Conservation (phyloP, 1,139 yeast species). For the Pichia sp. region DNA sequence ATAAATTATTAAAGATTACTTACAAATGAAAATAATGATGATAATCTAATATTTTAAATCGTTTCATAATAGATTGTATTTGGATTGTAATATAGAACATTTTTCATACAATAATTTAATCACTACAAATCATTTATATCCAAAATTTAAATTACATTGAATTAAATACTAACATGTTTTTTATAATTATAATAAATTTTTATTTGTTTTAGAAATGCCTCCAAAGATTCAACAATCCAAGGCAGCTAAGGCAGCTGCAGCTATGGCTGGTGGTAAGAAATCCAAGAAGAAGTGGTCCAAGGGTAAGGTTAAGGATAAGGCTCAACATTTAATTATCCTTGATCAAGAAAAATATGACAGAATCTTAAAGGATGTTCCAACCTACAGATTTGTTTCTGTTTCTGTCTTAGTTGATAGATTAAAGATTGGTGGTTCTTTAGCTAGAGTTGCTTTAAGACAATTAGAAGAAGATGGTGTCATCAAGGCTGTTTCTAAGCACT, state of each 20-base stretch:
- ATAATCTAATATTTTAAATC: no score
- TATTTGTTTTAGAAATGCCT: slow-evolving; percentile 58
- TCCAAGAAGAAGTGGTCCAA: slow-evolving; percentile 99
- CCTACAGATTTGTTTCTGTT: slow-evolving; percentile 96
- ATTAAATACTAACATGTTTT: slow-evolving; percentile 25
- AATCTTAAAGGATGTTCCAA: slow-evolving; percentile 98
- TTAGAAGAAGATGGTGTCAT: slow-evolving; percentile 94
- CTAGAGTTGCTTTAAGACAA: slow-evolving; percentile 96
- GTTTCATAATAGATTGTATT: no score
- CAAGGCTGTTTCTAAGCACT: slow-evolving; percentile 90
- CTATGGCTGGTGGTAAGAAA: slow-evolving; percentile 99
- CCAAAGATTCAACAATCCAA: slow-evolving; percentile 99
- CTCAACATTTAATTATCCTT: slow-evolving; percentile 94
- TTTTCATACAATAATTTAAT: no score
- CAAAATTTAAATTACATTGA: no score
- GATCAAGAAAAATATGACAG: slow-evolving; percentile 99
- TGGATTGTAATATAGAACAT: no score
- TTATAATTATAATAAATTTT: background rate
- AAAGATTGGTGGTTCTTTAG: slow-evolving; percentile 98
- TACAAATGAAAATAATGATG: no score
- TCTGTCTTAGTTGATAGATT: slow-evolving; percentile 98
- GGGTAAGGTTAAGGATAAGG: slow-evolving; percentile 99
- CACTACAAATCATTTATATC: no score
- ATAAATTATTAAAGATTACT: no score
- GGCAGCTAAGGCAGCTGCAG: slow-evolving; percentile 99